These are phyloP conservation scores for Fusarium sp. DNA, from an alignment of 2,329 filamentous ascomycete species.

Conservation along the genomic window DNA sequence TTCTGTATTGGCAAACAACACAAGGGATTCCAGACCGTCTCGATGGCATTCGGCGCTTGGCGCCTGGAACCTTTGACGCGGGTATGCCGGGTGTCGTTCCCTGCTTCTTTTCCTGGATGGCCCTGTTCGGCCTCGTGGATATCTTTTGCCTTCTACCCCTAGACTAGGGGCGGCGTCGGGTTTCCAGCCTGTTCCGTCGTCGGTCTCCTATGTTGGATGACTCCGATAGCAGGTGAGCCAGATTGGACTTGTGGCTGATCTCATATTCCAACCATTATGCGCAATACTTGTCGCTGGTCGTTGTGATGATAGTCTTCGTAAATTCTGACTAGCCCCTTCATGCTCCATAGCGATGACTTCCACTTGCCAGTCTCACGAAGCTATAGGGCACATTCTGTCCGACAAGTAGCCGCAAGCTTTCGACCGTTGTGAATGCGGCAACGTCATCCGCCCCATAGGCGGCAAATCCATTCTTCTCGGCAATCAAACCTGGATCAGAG, in stretches of 20 bases:
- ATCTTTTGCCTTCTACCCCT: constrained; percentile 31
- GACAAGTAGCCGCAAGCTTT: constrained; percentile 82
- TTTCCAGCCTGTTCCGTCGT: constrained; percentile 33
- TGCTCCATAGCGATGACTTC: constrained; percentile 63
- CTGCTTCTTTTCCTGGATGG: constrained; percentile 24
- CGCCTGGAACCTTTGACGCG: constrained; percentile 36
- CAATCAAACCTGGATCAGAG: constrained; percentile 77
- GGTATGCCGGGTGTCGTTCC: constrained; percentile 23
- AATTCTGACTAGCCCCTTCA: constrained; percentile 44
- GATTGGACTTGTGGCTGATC: constrained; percentile 2
- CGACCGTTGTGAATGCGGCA: constrained; percentile 86
- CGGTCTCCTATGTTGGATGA: constrained; percentile 32
- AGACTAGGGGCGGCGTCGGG: constrained; percentile 25
- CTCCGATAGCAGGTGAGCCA: constrained; percentile 14
- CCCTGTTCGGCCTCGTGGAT: constrained; percentile 20
- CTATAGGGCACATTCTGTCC: constrained; percentile 91
- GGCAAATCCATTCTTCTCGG: constrained; percentile 82
- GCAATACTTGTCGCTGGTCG: background rate
- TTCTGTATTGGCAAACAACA: constrained; percentile 13
- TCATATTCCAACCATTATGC: constrained; percentile 8
- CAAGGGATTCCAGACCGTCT: constrained; percentile 12
- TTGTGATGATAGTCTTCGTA: constrained; percentile 3
- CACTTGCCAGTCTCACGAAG: constrained; percentile 82
- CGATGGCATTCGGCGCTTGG: constrained; percentile 28
- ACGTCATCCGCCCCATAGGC: constrained; percentile 86